Evolutionary conservation across 1,284 basidiomycete genomes (phyloP), one percentile per base, ranked within the genome.

Genomic region (Puccinia horiana): DNA sequence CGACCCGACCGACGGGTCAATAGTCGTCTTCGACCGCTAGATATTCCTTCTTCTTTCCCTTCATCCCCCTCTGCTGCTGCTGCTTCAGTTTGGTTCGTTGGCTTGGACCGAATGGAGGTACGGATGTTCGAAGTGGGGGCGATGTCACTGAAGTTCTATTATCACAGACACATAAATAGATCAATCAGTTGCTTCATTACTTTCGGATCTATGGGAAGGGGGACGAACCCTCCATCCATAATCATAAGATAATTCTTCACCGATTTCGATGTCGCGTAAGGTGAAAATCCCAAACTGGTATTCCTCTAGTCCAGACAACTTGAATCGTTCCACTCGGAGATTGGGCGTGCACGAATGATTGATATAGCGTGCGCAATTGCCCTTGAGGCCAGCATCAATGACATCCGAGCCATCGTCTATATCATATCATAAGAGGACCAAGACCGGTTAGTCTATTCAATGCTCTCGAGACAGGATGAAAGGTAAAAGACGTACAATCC

Each of bases 281-380:
- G 79, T 74, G 54, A 81, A 81, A 6, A 81, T 42, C 49, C 79
- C 79, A 35, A 81, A 72, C 61, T 81, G 79, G 32, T 81, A 81
- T 44, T 81, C 79, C 23, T 81, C 79, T 16, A 74, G n/a, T 11
- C 70, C 79, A 26, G 79, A 65, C n/a, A 81, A 63, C 70, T 81
- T 81, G 44, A 74, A 81, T 54, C 70, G 37, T 52, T 81, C 70
- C 6, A 81, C 79, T 26, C 44, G 26, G 14, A 81, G 42, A 52
- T 81, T 81, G 6, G 79, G 79, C 56, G 70, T 44, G 65, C 79
- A 81, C 8, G 79, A 81, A 35, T 81, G 79, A 40, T 81, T 81
- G 40, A 81, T 81, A 11, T 74, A 81, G 47, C 79, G 72, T 12
- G 79, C 56, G 49, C 79, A 81, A 65, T 81, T 81, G 8, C 79